These are phyloP conservation scores for Theileria sp. DNA, from an alignment of 169 alveolate species.

Conservation along the genomic window DNA sequence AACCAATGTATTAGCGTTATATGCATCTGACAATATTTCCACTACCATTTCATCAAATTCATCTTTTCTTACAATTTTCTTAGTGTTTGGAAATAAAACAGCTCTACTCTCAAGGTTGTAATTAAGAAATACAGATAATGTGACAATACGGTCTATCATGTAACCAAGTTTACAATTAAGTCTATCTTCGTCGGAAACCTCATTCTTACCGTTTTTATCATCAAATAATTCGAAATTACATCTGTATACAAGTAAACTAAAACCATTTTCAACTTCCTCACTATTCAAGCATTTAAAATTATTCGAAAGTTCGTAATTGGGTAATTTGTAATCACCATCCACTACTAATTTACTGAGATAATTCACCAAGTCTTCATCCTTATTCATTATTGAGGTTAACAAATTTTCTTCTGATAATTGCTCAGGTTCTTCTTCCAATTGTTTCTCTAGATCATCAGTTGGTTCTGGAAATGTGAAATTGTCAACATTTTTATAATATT, in stretches of 20 bases:
- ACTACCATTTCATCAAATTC: not conserved
- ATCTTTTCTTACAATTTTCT: not conserved
- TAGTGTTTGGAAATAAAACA: not conserved
- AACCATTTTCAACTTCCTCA: not conserved
- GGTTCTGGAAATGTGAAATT: not conserved
- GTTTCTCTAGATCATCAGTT: not conserved
- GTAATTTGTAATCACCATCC: not conserved
- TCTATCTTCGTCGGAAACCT: not conserved
- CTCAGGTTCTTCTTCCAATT: not conserved
- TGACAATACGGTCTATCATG: not conserved
- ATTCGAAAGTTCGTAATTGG: not conserved
- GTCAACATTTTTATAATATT: not conserved
- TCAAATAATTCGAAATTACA: constrained; percentile 2
- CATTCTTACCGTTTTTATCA: not conserved
- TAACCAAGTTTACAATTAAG: not conserved
- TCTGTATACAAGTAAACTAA: not conserved
- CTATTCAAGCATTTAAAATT: not conserved
- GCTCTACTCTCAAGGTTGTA: not conserved
- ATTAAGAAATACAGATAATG: not conserved
- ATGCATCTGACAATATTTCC: not conserved
- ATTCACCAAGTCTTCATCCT: not conserved
- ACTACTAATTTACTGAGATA: not conserved
- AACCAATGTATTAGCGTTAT: not conserved
- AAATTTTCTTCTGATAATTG: not conserved
- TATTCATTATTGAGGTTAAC: not conserved